Evolutionary conservation across 164 flowering plant species (phyloP).

Genomic region (Platanus orientalis): DNA sequence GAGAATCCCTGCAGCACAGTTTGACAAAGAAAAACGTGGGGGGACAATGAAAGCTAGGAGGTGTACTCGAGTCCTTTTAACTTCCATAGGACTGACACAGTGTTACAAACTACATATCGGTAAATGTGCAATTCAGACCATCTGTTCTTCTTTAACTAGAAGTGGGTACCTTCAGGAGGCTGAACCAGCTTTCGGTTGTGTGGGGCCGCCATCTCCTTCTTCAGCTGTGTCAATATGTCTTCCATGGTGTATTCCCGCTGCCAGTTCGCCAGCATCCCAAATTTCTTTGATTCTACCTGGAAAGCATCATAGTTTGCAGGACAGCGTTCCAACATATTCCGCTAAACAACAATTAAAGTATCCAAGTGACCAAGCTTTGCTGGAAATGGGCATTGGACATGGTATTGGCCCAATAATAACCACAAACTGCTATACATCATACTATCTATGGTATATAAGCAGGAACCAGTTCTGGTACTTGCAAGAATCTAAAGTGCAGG

Average conservation of each 20-base stretch:
- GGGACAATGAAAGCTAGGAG: constrained; percentile 15
- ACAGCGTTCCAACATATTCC: background rate
- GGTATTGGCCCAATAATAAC: too few species aligned
- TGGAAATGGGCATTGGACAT: too few species aligned
- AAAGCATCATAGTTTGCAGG: background rate
- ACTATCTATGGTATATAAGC: too few species aligned
- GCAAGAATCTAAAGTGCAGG: too few species aligned
- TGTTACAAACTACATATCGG: constrained; percentile 33
- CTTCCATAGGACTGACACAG: constrained; percentile 28
- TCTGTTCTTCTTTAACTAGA: constrained; percentile 39
- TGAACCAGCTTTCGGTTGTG: constrained; percentile 89
- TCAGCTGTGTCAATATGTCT: constrained; percentile 81
- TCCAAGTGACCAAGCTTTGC: background rate
- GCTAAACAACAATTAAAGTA: background rate
- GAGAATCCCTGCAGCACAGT: constrained; percentile 27
- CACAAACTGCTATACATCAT: too few species aligned
- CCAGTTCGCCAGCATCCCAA: constrained; percentile 79
- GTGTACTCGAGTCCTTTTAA: constrained; percentile 19
- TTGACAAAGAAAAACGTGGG: constrained; percentile 12
- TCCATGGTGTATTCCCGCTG: constrained; percentile 91
- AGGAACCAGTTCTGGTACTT: too few species aligned
- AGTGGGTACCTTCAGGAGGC: constrained; percentile 90
- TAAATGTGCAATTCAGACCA: constrained; percentile 16
- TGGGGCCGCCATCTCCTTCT: constrained; percentile 88
- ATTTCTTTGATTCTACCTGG: constrained; percentile 82